Base-by-base conservation (phyloP, 1,284 basidiomycete species). In the Moesziomyces globuligerus region DNA sequence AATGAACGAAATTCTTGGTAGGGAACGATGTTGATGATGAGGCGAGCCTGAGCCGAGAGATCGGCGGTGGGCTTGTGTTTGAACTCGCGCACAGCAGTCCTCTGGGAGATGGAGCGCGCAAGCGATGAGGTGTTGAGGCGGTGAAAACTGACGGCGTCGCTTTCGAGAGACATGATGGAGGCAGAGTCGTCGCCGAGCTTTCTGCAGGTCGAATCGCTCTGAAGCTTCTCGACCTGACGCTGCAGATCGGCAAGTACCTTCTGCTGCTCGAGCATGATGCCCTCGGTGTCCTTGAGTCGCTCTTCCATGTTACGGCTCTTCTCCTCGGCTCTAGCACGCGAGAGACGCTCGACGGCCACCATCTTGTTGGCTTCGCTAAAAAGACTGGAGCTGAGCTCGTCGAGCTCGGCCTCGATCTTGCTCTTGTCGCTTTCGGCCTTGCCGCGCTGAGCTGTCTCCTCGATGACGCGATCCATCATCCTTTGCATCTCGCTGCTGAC, bases 401-500 rank as follows among this genome's bases (percentile, higher is more conserved):
- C 94, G 41, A 98, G 76, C 67, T 85, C 84, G 24, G 75, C 73
- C 51, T 75, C 65, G 76, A 84, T 62, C 51, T 90, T 90, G 62
- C 84, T 84, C 21, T 84, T 86, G 40, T 91, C 88, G 17, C 90
- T 92, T 61, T 86, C 88, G 1, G 94, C 95, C 80, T 93, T 90
- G 17, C 93, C 94, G 18, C 94, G 87, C 72, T 90, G 89, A 4
- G 92, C 89, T 20, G 94, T 93, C 84, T 97, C 95, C 77, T 96
- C 93, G 13, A 94, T 92, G 20, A 94, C 90, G 48, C 90, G 90
- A 74, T 95, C 92, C 88, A 98, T 98, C 69, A 98, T 86, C 26
- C 93, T 88, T 74, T 90, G 95, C 78, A 98, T 90, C 84, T 98
- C 96, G 8, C 89, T 84, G 18, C 91, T 93, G 60, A 98, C 94